Evolutionary conservation across 1,284 basidiomycete species (phyloP), one percentile per base, ranked within the genome.

Genomic region (Cystobasidiaceae sp.): DNA sequence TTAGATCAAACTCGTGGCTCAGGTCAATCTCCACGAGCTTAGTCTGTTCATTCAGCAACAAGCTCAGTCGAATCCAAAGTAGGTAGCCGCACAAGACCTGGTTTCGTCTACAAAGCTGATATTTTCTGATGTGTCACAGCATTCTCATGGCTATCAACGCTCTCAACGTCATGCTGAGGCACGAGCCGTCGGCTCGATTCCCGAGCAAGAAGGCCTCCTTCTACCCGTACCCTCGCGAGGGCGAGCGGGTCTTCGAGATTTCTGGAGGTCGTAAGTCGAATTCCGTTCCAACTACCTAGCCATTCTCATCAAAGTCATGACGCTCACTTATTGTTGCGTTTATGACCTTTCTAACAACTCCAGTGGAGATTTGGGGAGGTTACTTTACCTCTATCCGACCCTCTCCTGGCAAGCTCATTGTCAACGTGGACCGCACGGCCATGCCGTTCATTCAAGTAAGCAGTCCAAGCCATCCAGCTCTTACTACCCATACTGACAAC

Each of bases 361-460:
- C 46, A 56, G 46, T 68, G 27, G 67, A 68, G 34, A 51, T 68
- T 28, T 68, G 67, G 67, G 54, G 56, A 11, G 67, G 67, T 9
- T 68, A 64, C 56, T 68, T 65, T 33, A 59, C 56, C n/a, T 59
- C 55, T 15, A 57, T 68, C 39, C 54, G 67, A 34, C 55, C 62
- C 1, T 44, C 60, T 3, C 32, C 43, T 1, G 37, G 50, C 27
- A 58, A 65, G 25, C 61, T 68, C 30, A 58, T 65, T 41, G 55
- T 68, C 48, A 68, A 68, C 41, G 33, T 68, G 21, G 67, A 68
- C 50, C 33, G 62, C 13, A 65, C 67, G 13, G 61, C 67, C 2
- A 62, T 56, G 55, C 37, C 57, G 15, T 60, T 67, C 43, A 67
- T 60, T 25, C 39, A 52, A 30, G 55, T 58, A 34, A 44, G 48